A percentile compares a stretch with the other conserved stretches of the same genome.
phyloP scores from a whole-genome alignment of 1,284 basidiomycete genomes.

The Pyrrhoderma noxium region DNA sequence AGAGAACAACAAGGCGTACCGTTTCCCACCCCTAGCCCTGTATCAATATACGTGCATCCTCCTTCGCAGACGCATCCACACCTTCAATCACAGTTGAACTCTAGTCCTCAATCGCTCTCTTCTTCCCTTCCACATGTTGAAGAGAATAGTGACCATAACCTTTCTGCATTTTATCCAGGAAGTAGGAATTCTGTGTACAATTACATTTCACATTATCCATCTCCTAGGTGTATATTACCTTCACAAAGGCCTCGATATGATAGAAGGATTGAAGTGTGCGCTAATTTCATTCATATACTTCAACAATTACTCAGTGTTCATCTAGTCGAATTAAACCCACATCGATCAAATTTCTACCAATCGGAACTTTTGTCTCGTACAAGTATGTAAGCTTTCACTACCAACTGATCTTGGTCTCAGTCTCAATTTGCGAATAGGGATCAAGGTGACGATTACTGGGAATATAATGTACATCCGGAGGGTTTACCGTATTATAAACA shows the following conservation, averaged over 20 bases:
- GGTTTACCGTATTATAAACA: conserved; percentile 9
- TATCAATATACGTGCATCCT: no score
- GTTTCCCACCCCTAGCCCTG: no score
- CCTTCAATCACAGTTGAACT: no score
- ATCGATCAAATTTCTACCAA: conserved; percentile 2
- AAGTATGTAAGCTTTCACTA: conserved; percentile 6
- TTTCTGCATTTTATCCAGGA: no score
- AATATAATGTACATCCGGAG: conserved; percentile 12
- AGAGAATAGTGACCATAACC: no score
- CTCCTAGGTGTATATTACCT: not conserved
- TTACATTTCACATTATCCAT: no score
- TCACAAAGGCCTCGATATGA: not conserved
- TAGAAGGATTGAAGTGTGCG: conserved; percentile 1
- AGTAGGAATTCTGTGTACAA: no score
- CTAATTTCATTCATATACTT: not conserved
- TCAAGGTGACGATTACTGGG: conserved; percentile 1
- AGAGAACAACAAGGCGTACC: no score
- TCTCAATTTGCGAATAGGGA: not conserved
- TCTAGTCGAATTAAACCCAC: not conserved
- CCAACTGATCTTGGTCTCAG: not conserved
- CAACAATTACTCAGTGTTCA: no score
- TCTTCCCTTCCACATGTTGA: no score
- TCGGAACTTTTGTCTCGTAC: conserved; percentile 2
- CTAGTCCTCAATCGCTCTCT: no score
- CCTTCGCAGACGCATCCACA: no score